Evolutionary conservation across 2,329 filamentous ascomycete species (phyloP), one percentile per base, ranked within the genome.

Genomic region (Colletotrichum plurivorum): DNA sequence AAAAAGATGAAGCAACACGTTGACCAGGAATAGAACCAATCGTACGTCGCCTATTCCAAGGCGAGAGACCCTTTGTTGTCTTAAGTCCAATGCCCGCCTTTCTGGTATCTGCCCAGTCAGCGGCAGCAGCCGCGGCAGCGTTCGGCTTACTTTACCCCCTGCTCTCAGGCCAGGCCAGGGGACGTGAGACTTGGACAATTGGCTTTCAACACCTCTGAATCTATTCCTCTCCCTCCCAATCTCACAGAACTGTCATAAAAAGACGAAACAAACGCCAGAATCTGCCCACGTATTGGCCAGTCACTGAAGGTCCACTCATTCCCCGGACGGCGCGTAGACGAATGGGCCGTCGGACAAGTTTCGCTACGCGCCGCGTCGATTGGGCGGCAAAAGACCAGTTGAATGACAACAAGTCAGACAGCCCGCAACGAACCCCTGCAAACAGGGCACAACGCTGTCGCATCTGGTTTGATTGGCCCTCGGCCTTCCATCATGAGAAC

Each of bases 301-400:
- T 18, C 18, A 49, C 31, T n/a, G 15, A 49, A 43, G 1, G 46
- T 60, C 46, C 57, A 60, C 46, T 52, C 36, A 43, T 22, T 31
- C 3, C n/a, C 13, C 46, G 13, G 25, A 5, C 31, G 27, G 65
- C 61, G 66, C 48, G 39, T 59, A 65, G 41, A 20, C 52, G 25
- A 58, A 25, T 60, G 57, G 48, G 31, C 49, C 90, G 88, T 89
- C 92, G 69, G 86, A 83, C 52, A 36, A 18, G 51, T 58, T 69
- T 65, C 55, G 60, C 60, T 71, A 71, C 57, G 69, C 69, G 69
- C 69, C 20, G 22, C 41, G n/a, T 16, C 41, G 41, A 43, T 27
- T n/a, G 51, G 65, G 65, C 39, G 51, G 45, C 45, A 60, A 49
- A 31, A 36, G 48, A 22, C 22, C 36, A 57, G 25, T 58, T 36